Evolutionary conservation across 805 yeast genomes (phyloP).

Genomic region (Ogataea minuta): DNA sequence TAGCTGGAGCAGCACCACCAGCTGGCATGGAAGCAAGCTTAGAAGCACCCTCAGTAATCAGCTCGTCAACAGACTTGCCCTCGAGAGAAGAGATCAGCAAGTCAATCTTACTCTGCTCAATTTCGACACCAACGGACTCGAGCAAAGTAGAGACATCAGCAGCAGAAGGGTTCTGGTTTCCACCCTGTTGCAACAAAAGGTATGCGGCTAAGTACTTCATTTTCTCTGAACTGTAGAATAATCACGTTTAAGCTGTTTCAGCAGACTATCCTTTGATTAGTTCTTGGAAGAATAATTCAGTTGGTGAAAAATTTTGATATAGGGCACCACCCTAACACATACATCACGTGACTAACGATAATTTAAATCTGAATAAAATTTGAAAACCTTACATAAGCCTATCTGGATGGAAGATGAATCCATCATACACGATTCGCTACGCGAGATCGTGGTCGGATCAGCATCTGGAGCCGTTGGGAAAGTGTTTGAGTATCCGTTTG

Average conservation of each 20-base stretch:
- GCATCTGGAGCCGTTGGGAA: conserved; percentile 82
- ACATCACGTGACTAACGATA: conserved; percentile 10
- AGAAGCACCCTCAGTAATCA: conserved; percentile 91
- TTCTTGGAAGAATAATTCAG: conserved; percentile 6
- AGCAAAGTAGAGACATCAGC: conserved; percentile 85
- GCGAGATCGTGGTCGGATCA: conserved; percentile 50
- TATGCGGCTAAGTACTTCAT: conserved; percentile 99
- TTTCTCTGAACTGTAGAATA: conserved; percentile 48
- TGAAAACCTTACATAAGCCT: no score
- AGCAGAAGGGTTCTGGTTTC: conserved; percentile 91
- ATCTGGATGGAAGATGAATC: conserved; percentile 6
- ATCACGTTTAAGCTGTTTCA: conserved; percentile 69
- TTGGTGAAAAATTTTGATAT: conserved; percentile 15
- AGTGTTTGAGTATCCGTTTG: conserved; percentile 86
- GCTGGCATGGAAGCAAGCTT: conserved; percentile 97
- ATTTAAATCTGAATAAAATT: no score
- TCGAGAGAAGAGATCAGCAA: conserved; percentile 80
- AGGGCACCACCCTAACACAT: conserved; percentile 2
- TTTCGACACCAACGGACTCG: conserved; percentile 94
- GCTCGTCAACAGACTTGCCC: conserved; percentile 88
- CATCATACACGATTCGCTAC: conserved; percentile 27
- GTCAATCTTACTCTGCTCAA: conserved; percentile 83
- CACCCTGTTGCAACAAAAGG: conserved; percentile 96
- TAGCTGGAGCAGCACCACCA: conserved; percentile 93
- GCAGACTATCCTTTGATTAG: conserved; percentile 79